Percentiles rank a stretch among this genome's conserved stretches.
These are phyloP conservation scores for Candida tallmaniae DNA, from an alignment of 805 yeast species.

Conservation along the genomic window DNA sequence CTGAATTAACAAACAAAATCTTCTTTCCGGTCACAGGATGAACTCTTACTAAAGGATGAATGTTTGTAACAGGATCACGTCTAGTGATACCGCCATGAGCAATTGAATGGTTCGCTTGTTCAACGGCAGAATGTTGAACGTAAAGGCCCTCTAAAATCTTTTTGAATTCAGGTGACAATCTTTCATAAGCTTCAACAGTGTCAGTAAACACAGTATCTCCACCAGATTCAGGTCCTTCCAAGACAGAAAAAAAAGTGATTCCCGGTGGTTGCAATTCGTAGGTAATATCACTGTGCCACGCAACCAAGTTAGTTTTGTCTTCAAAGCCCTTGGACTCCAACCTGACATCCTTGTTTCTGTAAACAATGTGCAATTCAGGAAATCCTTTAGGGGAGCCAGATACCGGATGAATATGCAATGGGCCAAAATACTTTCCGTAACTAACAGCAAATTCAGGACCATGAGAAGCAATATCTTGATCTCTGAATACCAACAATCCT, in stretches of 20 bases:
- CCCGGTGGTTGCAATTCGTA: constrained; percentile 42
- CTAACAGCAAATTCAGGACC: constrained; percentile 30
- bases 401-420: constrained; percentile 45
- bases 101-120: constrained; percentile 27
- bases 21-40: constrained; percentile 38
- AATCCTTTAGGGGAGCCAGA: constrained; percentile 31
- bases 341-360: constrained; percentile 17
- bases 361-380: constrained; percentile 28
- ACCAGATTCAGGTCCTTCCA: constrained; percentile 36
- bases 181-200: constrained; percentile 35
- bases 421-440: constrained; percentile 32
- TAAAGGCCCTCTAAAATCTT: constrained; percentile 30
- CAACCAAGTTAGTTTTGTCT: constrained; percentile 23
- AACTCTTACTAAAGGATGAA: constrained; percentile 36
- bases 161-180: constrained; percentile 35
- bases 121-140: constrained; percentile 33
- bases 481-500: constrained; percentile 62
- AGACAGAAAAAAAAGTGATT: constrained; percentile 30
- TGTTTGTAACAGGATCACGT: constrained; percentile 31
- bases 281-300: constrained; percentile 36
- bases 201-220: constrained; percentile 39
- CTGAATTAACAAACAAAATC: constrained; percentile 30
- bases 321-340: constrained; percentile 12
- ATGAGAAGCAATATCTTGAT: constrained; percentile 53
- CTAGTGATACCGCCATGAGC: constrained; percentile 26